Conservation (phyloP, 1,139 yeast species). For the Magnusiomyces ingens region DNA sequence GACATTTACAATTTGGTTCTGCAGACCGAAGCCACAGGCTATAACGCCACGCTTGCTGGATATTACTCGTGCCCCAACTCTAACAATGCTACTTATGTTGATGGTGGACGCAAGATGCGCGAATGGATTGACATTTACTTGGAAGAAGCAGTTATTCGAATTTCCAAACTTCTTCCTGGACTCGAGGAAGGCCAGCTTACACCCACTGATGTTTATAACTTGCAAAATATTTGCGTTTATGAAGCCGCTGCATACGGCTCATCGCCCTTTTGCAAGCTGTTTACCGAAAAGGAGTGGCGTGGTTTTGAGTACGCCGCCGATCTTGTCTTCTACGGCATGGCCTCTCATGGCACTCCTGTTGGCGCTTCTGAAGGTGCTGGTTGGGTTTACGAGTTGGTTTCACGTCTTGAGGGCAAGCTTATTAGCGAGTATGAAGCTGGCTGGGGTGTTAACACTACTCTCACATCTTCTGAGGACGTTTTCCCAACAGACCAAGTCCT, state of each 20-base stretch:
- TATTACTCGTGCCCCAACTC: conserved; percentile 37
- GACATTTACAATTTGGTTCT: conserved; percentile 31
- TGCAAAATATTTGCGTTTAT: conserved; percentile 44
- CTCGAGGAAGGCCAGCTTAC: conserved; percentile 30
- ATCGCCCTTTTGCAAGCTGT: conserved; percentile 43
- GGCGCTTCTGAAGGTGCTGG: conserved; percentile 40
- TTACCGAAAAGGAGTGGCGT: conserved; percentile 45
- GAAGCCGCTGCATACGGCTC: conserved; percentile 45
- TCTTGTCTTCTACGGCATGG: conserved; percentile 36
- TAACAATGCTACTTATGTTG: conserved; percentile 21
- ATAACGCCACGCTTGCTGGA: conserved; percentile 39
- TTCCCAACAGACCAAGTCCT: conserved; percentile 39
- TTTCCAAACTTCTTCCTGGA: conserved; percentile 40
- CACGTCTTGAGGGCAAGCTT: conserved; percentile 30
- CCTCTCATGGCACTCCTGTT: conserved; percentile 35
- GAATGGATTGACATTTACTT: conserved; percentile 37
- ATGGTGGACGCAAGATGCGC: conserved; percentile 22
- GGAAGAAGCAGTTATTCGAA: conserved; percentile 38
- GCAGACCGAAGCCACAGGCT: conserved; percentile 32
- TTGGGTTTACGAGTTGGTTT: conserved; percentile 36
- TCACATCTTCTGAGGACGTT: conserved; percentile 25
- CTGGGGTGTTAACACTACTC: conserved; percentile 36
- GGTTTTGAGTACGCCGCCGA: conserved; percentile 43
- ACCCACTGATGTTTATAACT: conserved; percentile 34
- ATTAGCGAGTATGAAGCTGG: conserved; percentile 22